Percentiles rank a stretch among this genome's conserved stretches.
phyloP scores from a whole-genome alignment of 257 asterid genomes.

The Petunia axillaris region DNA sequence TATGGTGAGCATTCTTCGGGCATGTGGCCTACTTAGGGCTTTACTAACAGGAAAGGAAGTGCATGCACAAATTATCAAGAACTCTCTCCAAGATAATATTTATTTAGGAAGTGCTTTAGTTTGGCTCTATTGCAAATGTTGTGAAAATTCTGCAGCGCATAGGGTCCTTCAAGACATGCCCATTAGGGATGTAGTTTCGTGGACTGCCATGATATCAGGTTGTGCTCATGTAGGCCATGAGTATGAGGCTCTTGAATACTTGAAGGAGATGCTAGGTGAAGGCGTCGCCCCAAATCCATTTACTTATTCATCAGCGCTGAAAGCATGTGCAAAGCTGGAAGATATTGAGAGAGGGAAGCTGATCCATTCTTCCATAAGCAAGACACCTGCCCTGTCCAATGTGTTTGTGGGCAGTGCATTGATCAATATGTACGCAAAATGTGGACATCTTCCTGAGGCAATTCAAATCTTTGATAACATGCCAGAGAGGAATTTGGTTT shows the following conservation, averaged over 20 bases:
- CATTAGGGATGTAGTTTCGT: slow-evolving; percentile 81
- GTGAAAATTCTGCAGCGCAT: slow-evolving; percentile 64
- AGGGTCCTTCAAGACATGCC: slow-evolving; percentile 69
- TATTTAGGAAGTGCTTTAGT: slow-evolving; percentile 75
- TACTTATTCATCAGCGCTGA: slow-evolving; percentile 85
- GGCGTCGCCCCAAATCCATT: slow-evolving; percentile 83
- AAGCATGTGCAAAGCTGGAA: slow-evolving; percentile 83
- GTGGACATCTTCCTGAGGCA: slow-evolving; percentile 83
- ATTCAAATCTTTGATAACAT: slow-evolving; percentile 71
- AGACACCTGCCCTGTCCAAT: slow-evolving; percentile 60
- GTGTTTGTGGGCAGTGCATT: slow-evolving; percentile 92
- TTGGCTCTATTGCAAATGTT: slow-evolving; percentile 84
- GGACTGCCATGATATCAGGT: slow-evolving; percentile 94
- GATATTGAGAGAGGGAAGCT: slow-evolving; percentile 63
- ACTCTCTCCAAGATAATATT: slow-evolving; percentile 50
- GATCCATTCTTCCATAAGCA: slow-evolving; percentile 74
- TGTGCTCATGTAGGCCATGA: slow-evolving; percentile 79
- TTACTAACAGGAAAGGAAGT: slow-evolving; percentile 71
- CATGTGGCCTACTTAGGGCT: slow-evolving; percentile 68
- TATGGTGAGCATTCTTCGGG: slow-evolving; percentile 77
- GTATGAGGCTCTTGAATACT: slow-evolving; percentile 78
- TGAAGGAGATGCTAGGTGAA: slow-evolving; percentile 80
- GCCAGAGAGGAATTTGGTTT: slow-evolving; percentile 76
- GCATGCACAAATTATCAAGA: slow-evolving; percentile 78
- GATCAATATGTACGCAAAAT: slow-evolving; percentile 85